phyloP scores from a whole-genome alignment of 192 early-diverging fungal species.

The Chytriomyces sp. region DNA sequence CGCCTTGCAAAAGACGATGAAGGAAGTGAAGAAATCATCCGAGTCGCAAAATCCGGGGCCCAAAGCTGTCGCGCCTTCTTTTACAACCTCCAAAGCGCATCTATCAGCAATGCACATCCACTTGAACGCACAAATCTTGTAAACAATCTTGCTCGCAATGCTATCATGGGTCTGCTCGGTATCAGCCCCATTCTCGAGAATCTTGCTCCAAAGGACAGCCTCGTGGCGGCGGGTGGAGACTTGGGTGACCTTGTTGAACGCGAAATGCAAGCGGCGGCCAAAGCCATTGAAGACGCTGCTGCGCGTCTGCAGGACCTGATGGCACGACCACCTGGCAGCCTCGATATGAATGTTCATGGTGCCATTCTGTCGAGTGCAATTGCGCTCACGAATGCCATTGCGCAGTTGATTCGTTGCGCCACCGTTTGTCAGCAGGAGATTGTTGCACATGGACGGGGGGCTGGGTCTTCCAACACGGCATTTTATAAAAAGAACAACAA shows the following conservation, averaged over 20 bases:
- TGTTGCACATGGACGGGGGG: conserved; percentile 88
- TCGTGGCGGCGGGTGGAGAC: conserved; percentile 70
- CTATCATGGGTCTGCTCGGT: conserved; percentile 75
- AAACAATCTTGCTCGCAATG: conserved; percentile 72
- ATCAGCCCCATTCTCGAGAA: conserved; percentile 79
- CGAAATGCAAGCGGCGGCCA: conserved; percentile 90
- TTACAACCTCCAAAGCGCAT: conserved; percentile 75
- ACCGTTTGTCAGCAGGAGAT: conserved; percentile 97
- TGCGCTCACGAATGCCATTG: conserved; percentile 93
- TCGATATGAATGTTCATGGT: conserved; percentile 87
- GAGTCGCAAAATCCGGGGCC: conserved; percentile 69
- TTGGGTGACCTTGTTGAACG: conserved; percentile 90
- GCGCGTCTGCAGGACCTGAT: conserved; percentile 80
- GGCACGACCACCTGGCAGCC: conserved; percentile 74
- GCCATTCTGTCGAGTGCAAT: conserved; percentile 89
- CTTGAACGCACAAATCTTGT: conserved; percentile 75
- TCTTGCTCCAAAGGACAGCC: conserved; percentile 67
- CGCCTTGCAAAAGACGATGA: conserved; percentile 84
- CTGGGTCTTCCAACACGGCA: conserved; percentile 71
- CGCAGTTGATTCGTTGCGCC: conserved; percentile 90
- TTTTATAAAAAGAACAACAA: conserved; percentile 99
- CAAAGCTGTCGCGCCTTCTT: conserved; percentile 80
- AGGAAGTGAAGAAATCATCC: conserved; percentile 76
- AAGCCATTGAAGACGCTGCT: conserved; percentile 90
- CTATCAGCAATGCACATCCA: conserved; percentile 48